These are phyloP conservation scores for Lachancea meyersii DNA, from an alignment of 805 yeast genomes.

Conservation along the genomic window DNA sequence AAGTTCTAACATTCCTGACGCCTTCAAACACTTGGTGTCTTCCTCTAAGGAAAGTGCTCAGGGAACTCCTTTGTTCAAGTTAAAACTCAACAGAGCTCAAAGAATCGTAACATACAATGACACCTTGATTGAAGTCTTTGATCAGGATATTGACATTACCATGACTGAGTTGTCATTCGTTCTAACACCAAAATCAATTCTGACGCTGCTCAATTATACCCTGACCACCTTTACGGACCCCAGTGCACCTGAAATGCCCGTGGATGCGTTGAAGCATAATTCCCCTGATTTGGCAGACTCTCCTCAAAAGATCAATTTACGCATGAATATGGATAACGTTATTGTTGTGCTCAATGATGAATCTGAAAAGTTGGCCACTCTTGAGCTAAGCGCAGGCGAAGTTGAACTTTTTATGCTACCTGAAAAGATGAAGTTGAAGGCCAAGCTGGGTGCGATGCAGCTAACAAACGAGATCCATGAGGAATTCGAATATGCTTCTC, in stretches of 20 bases:
- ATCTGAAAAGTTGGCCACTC: conserved; percentile 71
- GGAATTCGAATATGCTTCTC: conserved; percentile 52
- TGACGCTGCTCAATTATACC: conserved; percentile 73
- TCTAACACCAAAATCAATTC: conserved; percentile 66
- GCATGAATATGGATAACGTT: conserved; percentile 64
- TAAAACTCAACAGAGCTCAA: conserved; percentile 53
- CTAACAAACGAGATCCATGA: conserved; percentile 70
- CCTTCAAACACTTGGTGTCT: conserved; percentile 62
- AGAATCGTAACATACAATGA: conserved; percentile 51
- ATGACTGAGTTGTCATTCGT: conserved; percentile 75
- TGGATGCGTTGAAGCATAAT: conserved; percentile 66
- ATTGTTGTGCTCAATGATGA: conserved; percentile 76
- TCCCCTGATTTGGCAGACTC: conserved; percentile 50
- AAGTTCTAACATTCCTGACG: conserved; percentile 53
- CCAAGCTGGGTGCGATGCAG: conserved; percentile 72
- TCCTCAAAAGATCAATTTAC: conserved; percentile 69
- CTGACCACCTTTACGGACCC: conserved; percentile 88
- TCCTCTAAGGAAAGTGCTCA: conserved; percentile 45
- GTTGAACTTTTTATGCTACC: conserved; percentile 62
- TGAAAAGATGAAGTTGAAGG: conserved; percentile 64
- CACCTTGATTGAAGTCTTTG: conserved; percentile 56
- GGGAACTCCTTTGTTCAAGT: conserved; percentile 43
- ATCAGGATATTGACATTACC: conserved; percentile 64
- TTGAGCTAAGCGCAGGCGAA: conserved; percentile 67
- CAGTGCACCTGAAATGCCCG: conserved; percentile 55